Percentiles rank a stretch among this genome's conserved stretches.
Conservation (phyloP, 495 filamentous ascomycete species). For the Lophiotrema nucula region DNA sequence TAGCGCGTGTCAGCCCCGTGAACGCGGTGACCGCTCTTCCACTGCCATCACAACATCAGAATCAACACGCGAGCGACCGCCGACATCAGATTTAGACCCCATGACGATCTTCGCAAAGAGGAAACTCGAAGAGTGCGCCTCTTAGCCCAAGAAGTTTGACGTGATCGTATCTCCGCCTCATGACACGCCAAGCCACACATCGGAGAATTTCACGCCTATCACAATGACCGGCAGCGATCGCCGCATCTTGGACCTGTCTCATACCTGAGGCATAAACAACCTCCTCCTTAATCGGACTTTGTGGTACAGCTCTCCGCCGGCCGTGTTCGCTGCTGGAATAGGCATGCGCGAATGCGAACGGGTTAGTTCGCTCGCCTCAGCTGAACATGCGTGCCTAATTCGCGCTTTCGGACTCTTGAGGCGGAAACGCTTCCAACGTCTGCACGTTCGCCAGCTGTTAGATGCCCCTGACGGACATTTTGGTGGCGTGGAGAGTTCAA, state of each 20-base stretch:
- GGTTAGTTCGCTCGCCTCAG: too few relatives aligned
- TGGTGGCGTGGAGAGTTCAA: not conserved
- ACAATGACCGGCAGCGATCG: not conserved
- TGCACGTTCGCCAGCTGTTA: not conserved
- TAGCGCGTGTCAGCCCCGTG: too few relatives aligned
- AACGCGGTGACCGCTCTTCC: too few relatives aligned
- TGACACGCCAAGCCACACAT: conserved; percentile 5
- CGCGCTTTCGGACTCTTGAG: not conserved
- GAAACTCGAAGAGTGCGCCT: too few relatives aligned
- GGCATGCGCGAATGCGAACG: not conserved
- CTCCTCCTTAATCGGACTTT: not conserved
- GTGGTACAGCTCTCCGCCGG: not conserved
- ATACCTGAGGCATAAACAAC: not conserved
- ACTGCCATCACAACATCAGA: too few relatives aligned
- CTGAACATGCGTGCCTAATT: too few relatives aligned
- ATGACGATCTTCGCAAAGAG: too few relatives aligned
- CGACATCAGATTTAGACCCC: too few relatives aligned
- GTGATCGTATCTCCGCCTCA: conserved; percentile 3
- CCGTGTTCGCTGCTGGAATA: not conserved
- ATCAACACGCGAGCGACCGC: too few relatives aligned
- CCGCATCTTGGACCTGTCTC: not conserved
- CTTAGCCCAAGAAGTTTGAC: conserved; percentile 7
- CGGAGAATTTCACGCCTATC: conserved; percentile 1
- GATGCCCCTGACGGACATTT: not conserved
- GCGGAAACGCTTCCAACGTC: not conserved